A percentile compares a stretch with the other conserved stretches of the same genome.
phyloP scores from a whole-genome alignment of 352 stramenopile species.

The Phytophthora agathidicida region DNA sequence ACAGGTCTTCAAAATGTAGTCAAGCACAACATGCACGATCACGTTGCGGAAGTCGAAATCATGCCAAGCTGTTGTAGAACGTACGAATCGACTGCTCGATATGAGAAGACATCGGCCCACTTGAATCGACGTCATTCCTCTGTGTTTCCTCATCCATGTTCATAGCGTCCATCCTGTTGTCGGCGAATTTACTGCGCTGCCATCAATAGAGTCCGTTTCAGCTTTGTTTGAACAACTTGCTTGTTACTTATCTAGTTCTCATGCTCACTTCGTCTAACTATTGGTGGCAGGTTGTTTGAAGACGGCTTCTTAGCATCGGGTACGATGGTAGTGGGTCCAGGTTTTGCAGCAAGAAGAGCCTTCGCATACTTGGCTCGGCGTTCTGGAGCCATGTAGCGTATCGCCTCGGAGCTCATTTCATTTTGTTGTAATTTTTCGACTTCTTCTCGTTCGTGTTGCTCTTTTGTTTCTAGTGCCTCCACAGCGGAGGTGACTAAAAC shows the following conservation, averaged over 20 bases:
- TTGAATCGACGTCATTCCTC: conserved; percentile 14
- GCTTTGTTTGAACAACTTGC: background rate
- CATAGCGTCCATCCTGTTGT: conserved; percentile 17
- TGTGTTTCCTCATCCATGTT: conserved; percentile 28
- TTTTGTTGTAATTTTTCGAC: conserved; percentile 21
- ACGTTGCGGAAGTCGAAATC: background rate
- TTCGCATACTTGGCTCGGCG: conserved; percentile 32
- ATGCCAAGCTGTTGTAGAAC: background rate
- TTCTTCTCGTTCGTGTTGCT: conserved; percentile 25
- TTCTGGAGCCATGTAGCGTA: conserved; percentile 33
- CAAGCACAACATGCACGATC: background rate
- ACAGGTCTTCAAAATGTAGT: conserved; percentile 13
- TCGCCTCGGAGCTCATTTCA: conserved; percentile 20
- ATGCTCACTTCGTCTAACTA: conserved; percentile 33
- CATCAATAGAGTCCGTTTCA: conserved; percentile 33
- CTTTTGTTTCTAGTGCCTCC: conserved; percentile 16
- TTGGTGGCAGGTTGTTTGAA: conserved; percentile 36
- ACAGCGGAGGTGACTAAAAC: conserved; percentile 18
- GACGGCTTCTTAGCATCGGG: conserved; percentile 23
- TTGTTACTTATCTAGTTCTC: conserved; percentile 18
- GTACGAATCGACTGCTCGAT: conserved; percentile 38
- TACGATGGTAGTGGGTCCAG: background rate
- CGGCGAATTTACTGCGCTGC: background rate
- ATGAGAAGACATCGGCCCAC: conserved; percentile 36
- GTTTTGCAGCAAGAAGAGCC: conserved; percentile 17